Percentiles rank a stretch among this genome's conserved stretches.
phyloP scores from a whole-genome alignment of 2,329 filamentous ascomycete species.

The Rhynchosporium graminicola region DNA sequence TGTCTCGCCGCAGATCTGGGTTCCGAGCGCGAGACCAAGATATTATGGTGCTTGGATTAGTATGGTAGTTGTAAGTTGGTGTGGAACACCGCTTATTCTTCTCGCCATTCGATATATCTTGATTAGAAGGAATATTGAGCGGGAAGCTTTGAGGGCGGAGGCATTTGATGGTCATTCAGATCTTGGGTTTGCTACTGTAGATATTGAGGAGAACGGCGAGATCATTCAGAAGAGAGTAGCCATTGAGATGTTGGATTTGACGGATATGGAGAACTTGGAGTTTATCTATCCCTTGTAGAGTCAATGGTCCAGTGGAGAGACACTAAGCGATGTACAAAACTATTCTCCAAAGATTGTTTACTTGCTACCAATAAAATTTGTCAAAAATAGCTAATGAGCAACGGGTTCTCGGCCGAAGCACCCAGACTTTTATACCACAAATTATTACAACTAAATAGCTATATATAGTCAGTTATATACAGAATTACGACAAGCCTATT shows the following conservation, averaged over 20 bases:
- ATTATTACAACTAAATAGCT: too few relatives aligned
- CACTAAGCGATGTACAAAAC: too few relatives aligned
- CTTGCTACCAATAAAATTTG: too few relatives aligned
- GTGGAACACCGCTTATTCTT: conserved; percentile 42
- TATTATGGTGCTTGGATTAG: conserved; percentile 42
- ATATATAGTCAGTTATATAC: too few relatives aligned
- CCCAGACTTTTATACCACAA: too few relatives aligned
- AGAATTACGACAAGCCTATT: too few relatives aligned
- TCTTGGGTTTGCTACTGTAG: conserved; percentile 39
- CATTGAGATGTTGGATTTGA: conserved; percentile 42
- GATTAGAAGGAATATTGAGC: conserved; percentile 39
- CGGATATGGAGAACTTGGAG: conserved; percentile 11
- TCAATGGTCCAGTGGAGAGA: not conserved
- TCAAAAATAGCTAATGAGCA: too few relatives aligned
- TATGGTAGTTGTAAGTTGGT: conserved; percentile 42
- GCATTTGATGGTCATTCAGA: not conserved
- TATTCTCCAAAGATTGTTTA: too few relatives aligned
- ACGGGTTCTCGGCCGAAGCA: too few relatives aligned
- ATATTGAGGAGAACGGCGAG: conserved; percentile 40
- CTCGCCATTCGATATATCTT: conserved; percentile 42
- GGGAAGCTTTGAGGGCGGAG: conserved; percentile 19
- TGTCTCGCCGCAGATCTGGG: conserved; percentile 40
- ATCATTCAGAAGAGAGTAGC: conserved; percentile 41
- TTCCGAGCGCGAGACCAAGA: conserved; percentile 35
- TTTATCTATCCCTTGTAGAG: conserved; percentile 12